These are phyloP conservation scores for Arachis hypogaea DNA, from an alignment of 306 rosid species.

Conservation along the genomic window DNA sequence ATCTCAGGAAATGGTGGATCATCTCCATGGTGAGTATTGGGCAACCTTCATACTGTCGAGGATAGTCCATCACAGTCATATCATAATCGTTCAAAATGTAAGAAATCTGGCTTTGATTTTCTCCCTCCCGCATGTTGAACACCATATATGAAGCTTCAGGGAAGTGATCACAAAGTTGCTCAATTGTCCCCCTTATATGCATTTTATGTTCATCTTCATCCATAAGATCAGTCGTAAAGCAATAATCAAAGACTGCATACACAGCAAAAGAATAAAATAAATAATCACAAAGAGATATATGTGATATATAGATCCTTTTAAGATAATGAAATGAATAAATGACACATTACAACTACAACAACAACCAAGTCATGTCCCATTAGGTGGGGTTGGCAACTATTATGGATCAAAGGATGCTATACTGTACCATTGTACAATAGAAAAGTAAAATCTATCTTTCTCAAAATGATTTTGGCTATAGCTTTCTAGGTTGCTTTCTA, in stretches of 20 bases:
- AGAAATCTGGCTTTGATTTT: constrained; percentile 68
- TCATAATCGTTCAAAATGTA: constrained; percentile 71
- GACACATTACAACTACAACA: constrained; percentile 7
- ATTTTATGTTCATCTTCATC: constrained; percentile 76
- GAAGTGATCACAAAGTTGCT: constrained; percentile 70
- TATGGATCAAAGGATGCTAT: background rate
- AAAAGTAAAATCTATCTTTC: background rate
- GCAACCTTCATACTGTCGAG: constrained; percentile 93
- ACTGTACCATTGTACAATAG: background rate
- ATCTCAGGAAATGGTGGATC: constrained; percentile 92
- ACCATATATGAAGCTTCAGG: constrained; percentile 93
- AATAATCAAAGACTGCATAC: constrained; percentile 86
- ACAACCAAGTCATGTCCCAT: background rate
- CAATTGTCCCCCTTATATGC: constrained; percentile 73
- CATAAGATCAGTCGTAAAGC: constrained; percentile 85
- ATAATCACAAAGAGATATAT: constrained; percentile 33
- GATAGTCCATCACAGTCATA: constrained; percentile 97
- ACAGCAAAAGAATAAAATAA: constrained; percentile 39
- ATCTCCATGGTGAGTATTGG: constrained; percentile 93
- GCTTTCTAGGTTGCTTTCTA: background rate
- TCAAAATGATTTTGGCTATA: background rate
- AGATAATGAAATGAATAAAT: constrained; percentile 27
- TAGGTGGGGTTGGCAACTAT: background rate
- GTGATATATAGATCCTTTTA: constrained; percentile 19
- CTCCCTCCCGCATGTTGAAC: constrained; percentile 95